Evolutionary conservation across 2,329 filamentous ascomycete genomes (phyloP).

Genomic region (Fusarium sp.): DNA sequence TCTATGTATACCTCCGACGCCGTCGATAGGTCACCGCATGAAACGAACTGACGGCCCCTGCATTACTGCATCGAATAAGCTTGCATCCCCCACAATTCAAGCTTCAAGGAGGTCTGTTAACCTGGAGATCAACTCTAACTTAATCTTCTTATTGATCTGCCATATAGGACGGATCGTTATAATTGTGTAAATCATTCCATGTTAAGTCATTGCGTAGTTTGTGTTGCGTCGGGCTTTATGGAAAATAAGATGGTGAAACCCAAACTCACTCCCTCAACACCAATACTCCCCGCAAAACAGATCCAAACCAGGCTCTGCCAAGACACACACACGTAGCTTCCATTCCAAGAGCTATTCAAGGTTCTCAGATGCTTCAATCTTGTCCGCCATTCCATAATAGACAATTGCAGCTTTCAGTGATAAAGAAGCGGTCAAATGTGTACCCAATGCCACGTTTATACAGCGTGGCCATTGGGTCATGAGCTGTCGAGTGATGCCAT

Average conservation of each 20-base stretch:
- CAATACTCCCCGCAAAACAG: slow-evolving; percentile 9
- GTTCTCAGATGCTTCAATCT: neutral
- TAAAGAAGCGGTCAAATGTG: slow-evolving; percentile 22
- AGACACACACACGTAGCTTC: neutral
- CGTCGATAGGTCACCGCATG: neutral
- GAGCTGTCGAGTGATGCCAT: neutral
- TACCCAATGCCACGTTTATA: slow-evolving; percentile 1
- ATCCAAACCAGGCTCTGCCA: slow-evolving; percentile 8
- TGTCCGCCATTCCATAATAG: neutral
- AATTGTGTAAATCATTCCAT: too few relatives aligned
- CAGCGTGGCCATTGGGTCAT: slow-evolving; percentile 2
- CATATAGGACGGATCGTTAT: too few relatives aligned
- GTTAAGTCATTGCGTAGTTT: too few relatives aligned
- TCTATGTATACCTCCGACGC: neutral
- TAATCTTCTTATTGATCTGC: too few relatives aligned
- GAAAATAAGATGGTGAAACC: too few relatives aligned
- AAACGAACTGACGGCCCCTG: slow-evolving; percentile 14
- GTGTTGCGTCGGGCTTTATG: too few relatives aligned
- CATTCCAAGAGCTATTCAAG: neutral
- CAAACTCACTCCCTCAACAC: neutral
- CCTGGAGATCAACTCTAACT: too few relatives aligned
- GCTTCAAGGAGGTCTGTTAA: neutral
- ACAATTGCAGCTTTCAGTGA: neutral
- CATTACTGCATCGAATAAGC: neutral
- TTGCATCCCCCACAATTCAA: slow-evolving; percentile 5